A percentile compares a stretch with the other conserved stretches of the same genome.
These are phyloP conservation scores for Septoria linicola DNA, from an alignment of 2,329 filamentous ascomycete genomes.

Conservation along the genomic window DNA sequence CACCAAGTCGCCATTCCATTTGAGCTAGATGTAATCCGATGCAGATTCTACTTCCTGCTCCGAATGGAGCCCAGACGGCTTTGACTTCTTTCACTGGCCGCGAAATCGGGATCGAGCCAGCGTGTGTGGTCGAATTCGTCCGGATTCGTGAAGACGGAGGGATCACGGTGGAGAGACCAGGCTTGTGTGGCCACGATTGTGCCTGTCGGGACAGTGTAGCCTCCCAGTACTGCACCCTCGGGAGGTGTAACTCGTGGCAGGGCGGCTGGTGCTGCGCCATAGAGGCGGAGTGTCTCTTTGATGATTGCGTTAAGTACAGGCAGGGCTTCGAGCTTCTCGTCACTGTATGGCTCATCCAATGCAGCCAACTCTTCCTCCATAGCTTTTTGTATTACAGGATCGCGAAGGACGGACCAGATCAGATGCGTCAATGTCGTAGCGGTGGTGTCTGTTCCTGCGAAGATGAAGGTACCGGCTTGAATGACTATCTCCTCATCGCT, in stretches of 20 bases:
- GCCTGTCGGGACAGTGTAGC: slow-evolving; percentile 40
- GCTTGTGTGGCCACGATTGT: slow-evolving; percentile 42
- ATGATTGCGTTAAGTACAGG: slow-evolving; percentile 41
- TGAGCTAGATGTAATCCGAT: slow-evolving; percentile 27
- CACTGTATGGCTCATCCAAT: slow-evolving; percentile 20
- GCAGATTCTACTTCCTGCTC: slow-evolving; percentile 24
- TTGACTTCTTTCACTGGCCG: slow-evolving; percentile 12
- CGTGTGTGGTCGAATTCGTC: slow-evolving; percentile 17
- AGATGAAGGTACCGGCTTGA: slow-evolving; percentile 28
- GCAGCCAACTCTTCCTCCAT: slow-evolving; percentile 29
- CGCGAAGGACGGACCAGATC: slow-evolving; percentile 28
- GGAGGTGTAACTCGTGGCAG: slow-evolving; percentile 40
- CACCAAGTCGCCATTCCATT: slow-evolving; percentile 25
- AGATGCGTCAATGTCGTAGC: slow-evolving; percentile 32
- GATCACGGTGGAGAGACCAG: slow-evolving; percentile 42
- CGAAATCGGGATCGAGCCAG: slow-evolving; percentile 13
- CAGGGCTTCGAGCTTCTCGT: slow-evolving; percentile 33
- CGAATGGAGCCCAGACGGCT: slow-evolving; percentile 18
- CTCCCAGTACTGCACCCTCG: slow-evolving; percentile 37
- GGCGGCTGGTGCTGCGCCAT: slow-evolving; percentile 37
- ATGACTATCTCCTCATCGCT: slow-evolving; percentile 25
- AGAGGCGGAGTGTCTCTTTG: slow-evolving; percentile 42
- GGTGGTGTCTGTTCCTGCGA: slow-evolving; percentile 33
- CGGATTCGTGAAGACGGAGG: slow-evolving; percentile 29
- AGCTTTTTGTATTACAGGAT: slow-evolving; percentile 20